phyloP scores from a whole-genome alignment of 495 filamentous ascomycete genomes.

The Cercophora newfieldiana region DNA sequence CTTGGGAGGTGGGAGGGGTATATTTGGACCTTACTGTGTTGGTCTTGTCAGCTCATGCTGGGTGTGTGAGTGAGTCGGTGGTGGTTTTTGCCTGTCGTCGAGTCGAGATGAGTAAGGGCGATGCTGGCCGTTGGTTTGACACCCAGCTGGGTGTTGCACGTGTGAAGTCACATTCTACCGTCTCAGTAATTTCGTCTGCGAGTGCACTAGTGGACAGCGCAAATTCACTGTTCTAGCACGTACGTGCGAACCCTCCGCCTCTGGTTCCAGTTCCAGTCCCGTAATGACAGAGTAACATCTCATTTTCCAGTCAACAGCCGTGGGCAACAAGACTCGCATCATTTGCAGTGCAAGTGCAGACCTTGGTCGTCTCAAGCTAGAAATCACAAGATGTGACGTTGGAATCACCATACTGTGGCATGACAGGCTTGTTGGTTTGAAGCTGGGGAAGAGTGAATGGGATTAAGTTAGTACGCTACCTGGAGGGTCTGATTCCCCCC shows the following conservation, averaged over 20 bases:
- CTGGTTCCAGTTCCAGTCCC: too few relatives aligned
- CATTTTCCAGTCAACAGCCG: background rate
- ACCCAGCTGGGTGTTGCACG: too few relatives aligned
- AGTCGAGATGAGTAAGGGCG: too few relatives aligned
- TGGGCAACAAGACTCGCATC: background rate
- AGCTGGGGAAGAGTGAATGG: too few relatives aligned
- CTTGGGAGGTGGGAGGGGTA: background rate
- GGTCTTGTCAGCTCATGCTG: background rate
- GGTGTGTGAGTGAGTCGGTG: background rate
- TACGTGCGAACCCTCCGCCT: too few relatives aligned
- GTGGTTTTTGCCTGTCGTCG: background rate
- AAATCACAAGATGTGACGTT: constrained; percentile 28
- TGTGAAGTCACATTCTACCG: too few relatives aligned
- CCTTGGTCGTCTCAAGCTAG: background rate
- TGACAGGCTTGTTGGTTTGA: background rate
- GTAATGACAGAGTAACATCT: background rate
- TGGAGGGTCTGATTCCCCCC: too few relatives aligned
- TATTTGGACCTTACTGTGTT: background rate
- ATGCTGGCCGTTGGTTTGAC: too few relatives aligned
- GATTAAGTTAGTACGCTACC: background rate
- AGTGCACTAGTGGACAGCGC: too few relatives aligned
- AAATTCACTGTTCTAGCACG: background rate
- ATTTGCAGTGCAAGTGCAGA: too few relatives aligned
- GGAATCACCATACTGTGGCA: background rate
- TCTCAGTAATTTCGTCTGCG: too few relatives aligned